Base-by-base conservation (phyloP, 2,329 filamentous ascomycete species). In the Onygenales sp. region DNA sequence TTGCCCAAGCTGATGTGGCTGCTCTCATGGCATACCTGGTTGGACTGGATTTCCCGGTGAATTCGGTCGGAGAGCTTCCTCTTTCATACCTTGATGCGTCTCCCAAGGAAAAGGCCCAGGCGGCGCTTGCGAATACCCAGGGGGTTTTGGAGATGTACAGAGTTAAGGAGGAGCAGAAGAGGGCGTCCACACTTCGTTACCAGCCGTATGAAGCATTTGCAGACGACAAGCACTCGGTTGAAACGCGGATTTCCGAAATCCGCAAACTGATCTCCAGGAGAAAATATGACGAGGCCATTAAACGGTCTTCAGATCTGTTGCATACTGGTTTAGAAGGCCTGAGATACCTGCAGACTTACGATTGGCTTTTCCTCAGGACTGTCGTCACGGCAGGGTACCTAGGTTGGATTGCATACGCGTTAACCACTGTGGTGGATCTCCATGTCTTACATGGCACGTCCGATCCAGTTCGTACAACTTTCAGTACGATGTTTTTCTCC, bases 281-380 rank as follows among this genome's bases (percentile, higher is more conserved):
- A 7, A 76, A 80, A 45, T 84, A 84, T 58, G 83, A 92, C 54
- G 81, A 88, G 60, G 89, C 92, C 1, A 95, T 97, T 61, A 76
- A 82, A 54, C 81, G 87, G 62, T 89, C 88, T 1, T 83, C 86
- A 43, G 80, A 83, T 32, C 76, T 98, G 11, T 87, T 97, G 56
- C 80, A 86, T 55, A 73, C 88, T 50, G 86, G 83, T 1, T 78
- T 98, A 1, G 81, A 89, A 57, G 93, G 93, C 7, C 75, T 98
- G 56, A 82, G 93, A 50, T 98, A 98, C 67, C 78, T 98, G 31
- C 93, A 98, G 70, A 98, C 91, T 0, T 98, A 98, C 64, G 93
- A 98, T 72, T 98, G 93, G 93, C 78, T 98, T 2, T 98, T 98
- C 71, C 74, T 98, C 38, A 81, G 93, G 56, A 86, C 89, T 2